Base-by-base conservation (phyloP, 129 eudicot species). In the Oenanthe sinensis region DNA sequence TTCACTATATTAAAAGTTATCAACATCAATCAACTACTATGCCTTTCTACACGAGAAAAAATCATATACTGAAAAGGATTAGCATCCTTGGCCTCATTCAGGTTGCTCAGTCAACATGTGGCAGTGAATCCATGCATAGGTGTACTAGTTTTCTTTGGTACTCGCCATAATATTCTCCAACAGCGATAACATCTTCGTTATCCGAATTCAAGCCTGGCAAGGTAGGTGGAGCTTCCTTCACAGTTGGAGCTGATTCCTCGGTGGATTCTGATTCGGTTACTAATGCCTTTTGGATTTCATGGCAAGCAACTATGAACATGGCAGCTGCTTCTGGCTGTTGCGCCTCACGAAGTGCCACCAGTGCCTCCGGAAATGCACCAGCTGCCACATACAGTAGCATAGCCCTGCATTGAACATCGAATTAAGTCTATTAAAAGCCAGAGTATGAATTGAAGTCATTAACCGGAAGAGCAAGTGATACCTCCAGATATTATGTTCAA, bases 401-500 rank as follows among this genome's bases (percentile, higher is more conserved):
- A 40, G 99, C 97, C 91, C 99, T 95, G 88, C 83, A 86, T 48
- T 22, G 9, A 43, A 11, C 12, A 17, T 45, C 28, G 11, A 24
- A 46, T 71, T 60, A 47, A 78, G 48, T 22, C 33, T 37, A 65
- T 36, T 54, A 36, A 36, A 28, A 42, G 43, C 48, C 15, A 42
- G 30, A 42, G 67, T 17, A 75, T 24, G 26, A 3, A 72, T 50
- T 39, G 2, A 14, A 19, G 19, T 17, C 44, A 6, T 58, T 48
- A 71, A 4, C n/a, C 33, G 44, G 14, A 77, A 24, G 76, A 82
- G 36, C 26, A 39, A 65, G 40, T 12, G 79, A 42, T 91, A 95
- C 98, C 98, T 90, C 99, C 99, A 92, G 77, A 92, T 87, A 84
- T 95, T 90, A 83, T 95, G 97, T 86, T 95, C 97, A n/a, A 80